Evolutionary conservation across 192 early-diverging fungal genomes (phyloP), one percentile per base, ranked within the genome.

Genomic region (Backusella morwellensis): DNA sequence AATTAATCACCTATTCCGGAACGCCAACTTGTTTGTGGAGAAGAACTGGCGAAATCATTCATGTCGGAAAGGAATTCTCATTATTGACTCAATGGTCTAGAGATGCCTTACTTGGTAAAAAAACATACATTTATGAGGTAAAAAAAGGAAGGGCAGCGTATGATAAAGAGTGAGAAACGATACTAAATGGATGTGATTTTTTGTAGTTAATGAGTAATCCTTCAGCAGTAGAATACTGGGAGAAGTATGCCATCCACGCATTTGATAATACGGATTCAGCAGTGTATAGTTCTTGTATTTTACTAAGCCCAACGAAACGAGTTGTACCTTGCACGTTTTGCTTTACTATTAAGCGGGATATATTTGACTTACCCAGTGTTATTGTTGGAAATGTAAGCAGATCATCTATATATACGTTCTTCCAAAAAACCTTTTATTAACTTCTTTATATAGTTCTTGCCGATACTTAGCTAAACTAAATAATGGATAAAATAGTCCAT

Each of bases 1-100:
- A 98, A 80, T 85, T 98, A 32, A 96, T 98, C 70, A 92, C 91
- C 4, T 97, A 92, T 77, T 96, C 96, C 19, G 97, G 97, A 35
- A 98, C 97, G 40, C 97, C 97, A 12, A 97, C 96, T 9, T 96
- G 96, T 19, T 92, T 98, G 35, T 98, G 97, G 97, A 92, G 97
- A 47, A 89, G 97, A 19, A 96, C 95, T 2, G 97, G 97, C 56
- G 96, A 98, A 83, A 97, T 98, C 74, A 93, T 92, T 9, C 84
- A 97, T 42, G 97, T 98, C 4, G 97, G 97, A 70, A 98, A 97
- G 79, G 97, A 98, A 80, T 98, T 98, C 79, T 95, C 93, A 6
- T 87, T 98, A 47, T 79, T 98, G 79, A 98, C 97, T 3, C 91
- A 93, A 80, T 98, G 97, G 97, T 86, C 91, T 73, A 90, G 91